Evolutionary conservation across 2,329 filamentous ascomycete species (phyloP).

Genomic region (Mycosphaerella arachidis): DNA sequence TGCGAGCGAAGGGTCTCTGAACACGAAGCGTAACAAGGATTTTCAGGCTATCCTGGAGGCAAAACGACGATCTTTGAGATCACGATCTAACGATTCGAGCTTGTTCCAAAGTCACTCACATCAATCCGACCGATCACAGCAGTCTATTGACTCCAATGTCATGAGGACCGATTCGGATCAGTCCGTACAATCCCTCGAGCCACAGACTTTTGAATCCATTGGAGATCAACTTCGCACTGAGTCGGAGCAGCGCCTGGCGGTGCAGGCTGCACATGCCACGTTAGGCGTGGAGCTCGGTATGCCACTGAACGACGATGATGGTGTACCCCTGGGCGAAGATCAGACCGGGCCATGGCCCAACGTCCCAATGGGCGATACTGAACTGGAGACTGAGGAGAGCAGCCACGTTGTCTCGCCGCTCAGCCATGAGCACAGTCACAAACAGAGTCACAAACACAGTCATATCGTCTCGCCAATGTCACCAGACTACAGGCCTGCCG

Average conservation of each 20-base stretch:
- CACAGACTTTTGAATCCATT: not conserved
- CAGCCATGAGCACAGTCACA: not conserved
- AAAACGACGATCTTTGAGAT: not conserved
- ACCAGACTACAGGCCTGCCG: not conserved
- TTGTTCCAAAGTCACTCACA: not conserved
- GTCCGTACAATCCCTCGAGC: not conserved
- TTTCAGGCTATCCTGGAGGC: not conserved
- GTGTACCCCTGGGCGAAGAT: not conserved
- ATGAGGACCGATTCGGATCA: not conserved
- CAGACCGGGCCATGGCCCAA: not conserved
- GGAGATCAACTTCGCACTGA: not conserved
- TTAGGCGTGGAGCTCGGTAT: not conserved
- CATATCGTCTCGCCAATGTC: not conserved
- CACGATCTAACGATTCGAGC: not conserved
- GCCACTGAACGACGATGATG: not conserved
- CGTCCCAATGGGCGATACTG: not conserved
- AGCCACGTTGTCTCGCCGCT: not conserved
- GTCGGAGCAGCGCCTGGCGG: not conserved
- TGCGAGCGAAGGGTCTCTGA: not conserved
- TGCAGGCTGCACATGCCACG: not conserved
- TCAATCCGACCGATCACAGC: not conserved
- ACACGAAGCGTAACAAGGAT: not conserved
- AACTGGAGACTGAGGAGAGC: not conserved
- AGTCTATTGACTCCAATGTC: not conserved
- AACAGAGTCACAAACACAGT: not conserved